Base-by-base conservation (phyloP, 78 protist genomes). In the Guillardia theta region DNA sequence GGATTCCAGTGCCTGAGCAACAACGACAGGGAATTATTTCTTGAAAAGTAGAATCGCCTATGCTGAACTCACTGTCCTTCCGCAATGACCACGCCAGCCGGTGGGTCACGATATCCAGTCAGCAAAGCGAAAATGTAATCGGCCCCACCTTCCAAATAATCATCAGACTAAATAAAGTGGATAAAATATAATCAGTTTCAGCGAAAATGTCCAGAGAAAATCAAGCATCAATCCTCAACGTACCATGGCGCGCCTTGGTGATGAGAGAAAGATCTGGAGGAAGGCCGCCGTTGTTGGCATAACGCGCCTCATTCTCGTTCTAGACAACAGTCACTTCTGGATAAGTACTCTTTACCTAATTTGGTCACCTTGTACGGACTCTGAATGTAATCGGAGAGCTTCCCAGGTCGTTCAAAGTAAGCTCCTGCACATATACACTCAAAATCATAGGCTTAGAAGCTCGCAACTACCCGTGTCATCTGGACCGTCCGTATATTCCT, bases 211-310 rank as follows among this genome's bases (percentile, higher is more conserved):
- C n/a, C n/a, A n/a, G n/a, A n/a, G n/a, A n/a, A n/a, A n/a, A n/a
- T n/a, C n/a, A n/a, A n/a, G n/a, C n/a, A n/a, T n/a, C n/a, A n/a
- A n/a, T n/a, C n/a, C n/a, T n/a, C n/a, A n/a, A n/a, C n/a, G n/a
- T n/a, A n/a, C n/a, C n/a, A n/a, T n/a, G n/a, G 30, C 96, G 95
- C 4, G 97, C 98, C 96, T 96, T 96, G 94, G 95, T 77, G 44
- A 97, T 96, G 76, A 97, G 97, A 12, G 96, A 94, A 24, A 98
- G 96, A 64, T 98, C 99, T 18, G 98, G 98, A 1, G 99, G 99
- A n/a, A 46, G 39, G 12, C 98, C 98, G 70, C 99, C 99, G 94
- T 77, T 87, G 97, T 98, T 98, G 64, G 97, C 96, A 44, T 37
- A 30, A 39, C 97, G 97, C 6, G 98, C 98, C 0, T 95, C 98